Conservation (phyloP, 1,284 basidiomycete genomes). For the Trichosporon asahii region DNA sequence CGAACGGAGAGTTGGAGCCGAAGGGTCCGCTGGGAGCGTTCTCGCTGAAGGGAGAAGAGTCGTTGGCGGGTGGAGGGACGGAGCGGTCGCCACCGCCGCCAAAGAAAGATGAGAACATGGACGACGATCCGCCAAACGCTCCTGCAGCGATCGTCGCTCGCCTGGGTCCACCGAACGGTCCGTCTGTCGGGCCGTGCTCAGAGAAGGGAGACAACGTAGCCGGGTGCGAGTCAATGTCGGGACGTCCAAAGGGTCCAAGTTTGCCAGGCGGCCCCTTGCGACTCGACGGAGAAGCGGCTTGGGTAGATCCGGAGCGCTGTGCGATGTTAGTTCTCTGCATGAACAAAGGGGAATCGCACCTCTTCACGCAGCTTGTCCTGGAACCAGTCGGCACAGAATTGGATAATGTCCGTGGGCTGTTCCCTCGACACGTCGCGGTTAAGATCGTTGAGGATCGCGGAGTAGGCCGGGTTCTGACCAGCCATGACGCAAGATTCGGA, state of each 20-base stretch:
- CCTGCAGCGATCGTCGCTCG: constrained; percentile 8
- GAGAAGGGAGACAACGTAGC: constrained; percentile 48
- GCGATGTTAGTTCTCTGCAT: not conserved
- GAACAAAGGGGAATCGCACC: constrained; percentile 36
- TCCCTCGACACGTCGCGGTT: constrained; percentile 79
- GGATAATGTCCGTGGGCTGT: constrained; percentile 82
- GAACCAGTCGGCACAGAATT: constrained; percentile 96
- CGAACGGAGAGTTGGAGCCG: constrained; percentile 19
- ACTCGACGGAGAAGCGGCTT: constrained; percentile 13
- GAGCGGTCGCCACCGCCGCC: constrained; percentile 20
- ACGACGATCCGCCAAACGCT: not conserved
- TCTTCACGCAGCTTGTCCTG: constrained; percentile 56
- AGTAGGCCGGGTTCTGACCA: constrained; percentile 22
- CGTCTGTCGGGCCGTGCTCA: constrained; percentile 46
- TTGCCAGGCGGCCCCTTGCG: constrained; percentile 63
- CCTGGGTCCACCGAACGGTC: constrained; percentile 39
- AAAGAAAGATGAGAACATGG: constrained; percentile 31
- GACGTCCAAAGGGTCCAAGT: constrained; percentile 61
- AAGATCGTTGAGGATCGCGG: constrained; percentile 69
- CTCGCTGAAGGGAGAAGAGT: constrained; percentile 34
- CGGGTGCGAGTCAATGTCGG: constrained; percentile 55
- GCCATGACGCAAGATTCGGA: constrained; percentile 7
- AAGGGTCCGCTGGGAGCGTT: constrained; percentile 23
- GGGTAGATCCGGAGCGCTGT: constrained; percentile 12
- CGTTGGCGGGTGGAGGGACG: constrained; percentile 7